Base-by-base conservation (phyloP, 352 stramenopile species). In the Saprolegnia parasitica region DNA sequence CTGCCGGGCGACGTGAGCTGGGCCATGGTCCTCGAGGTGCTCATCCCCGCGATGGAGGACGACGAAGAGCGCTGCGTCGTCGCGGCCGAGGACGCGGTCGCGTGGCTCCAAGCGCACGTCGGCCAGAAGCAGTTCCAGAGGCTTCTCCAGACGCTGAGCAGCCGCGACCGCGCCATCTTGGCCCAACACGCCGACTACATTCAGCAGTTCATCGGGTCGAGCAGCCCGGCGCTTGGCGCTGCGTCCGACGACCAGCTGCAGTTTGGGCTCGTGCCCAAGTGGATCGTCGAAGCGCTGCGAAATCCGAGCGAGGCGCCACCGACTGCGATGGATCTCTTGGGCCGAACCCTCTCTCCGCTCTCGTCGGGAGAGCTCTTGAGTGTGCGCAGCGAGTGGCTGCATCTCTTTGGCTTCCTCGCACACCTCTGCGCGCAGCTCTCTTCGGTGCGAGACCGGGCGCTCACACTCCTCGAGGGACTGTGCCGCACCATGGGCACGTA, bases 31-130 rank as follows among this genome's bases (percentile, higher is more conserved):
- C 71, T 84, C 9, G 82, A 92, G 68, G 80, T 81, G 21, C 79
- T 80, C 8, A 79, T 90, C 10, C 82, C 84, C 0, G 64, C 73
- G 20, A 67, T 91, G 5, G 81, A 93, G 71, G 85, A 93, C 57
- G 15, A 61, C 5, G 75, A 81, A 23, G 81, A 91, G 42, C 71
- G 72, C 32, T 77, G 89, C 2, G 79, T 93, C 1, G 79, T 93
- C 6, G 78, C 80, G 11, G 77, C 81, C 0, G 83, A 93, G 64
- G 83, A 90, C 74, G 66, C 73, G 6, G 74, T 91, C 26, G 83
- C 77, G 15, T 90, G 88, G 71, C 73, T 91, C 5, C 74, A 89
- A 62, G 55, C 20, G 61, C 54, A 81, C 42, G 81, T 86, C 50
- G 90, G 81, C 78, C 79, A 76, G 0, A 65, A 63, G 35, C 50